These are phyloP conservation scores for Alternaria triticimaculans DNA, from an alignment of 2,329 filamentous ascomycete species.

Conservation along the genomic window DNA sequence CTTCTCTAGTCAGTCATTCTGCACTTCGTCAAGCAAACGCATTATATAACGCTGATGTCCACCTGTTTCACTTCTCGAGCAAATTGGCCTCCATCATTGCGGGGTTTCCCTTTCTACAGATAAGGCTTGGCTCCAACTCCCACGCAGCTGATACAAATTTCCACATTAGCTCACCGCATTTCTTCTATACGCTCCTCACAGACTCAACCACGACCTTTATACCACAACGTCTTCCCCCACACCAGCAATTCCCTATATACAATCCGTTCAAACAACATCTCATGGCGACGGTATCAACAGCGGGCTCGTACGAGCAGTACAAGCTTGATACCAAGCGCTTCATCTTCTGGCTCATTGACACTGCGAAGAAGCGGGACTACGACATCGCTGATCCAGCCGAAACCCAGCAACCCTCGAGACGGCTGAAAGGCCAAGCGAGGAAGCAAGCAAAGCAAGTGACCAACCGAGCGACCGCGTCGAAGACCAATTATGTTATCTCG, in stretches of 20 bases:
- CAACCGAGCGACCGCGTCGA: background rate
- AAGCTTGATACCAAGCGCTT: background rate
- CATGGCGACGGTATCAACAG: background rate
- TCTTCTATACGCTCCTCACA: background rate
- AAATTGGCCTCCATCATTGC: background rate
- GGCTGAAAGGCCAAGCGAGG: background rate
- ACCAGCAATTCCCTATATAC: background rate
- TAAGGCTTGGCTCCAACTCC: background rate
- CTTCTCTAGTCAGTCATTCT: background rate
- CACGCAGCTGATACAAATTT: background rate
- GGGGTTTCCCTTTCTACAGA: background rate
- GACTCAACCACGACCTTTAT: background rate
- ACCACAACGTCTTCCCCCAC: background rate
- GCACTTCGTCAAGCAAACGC: background rate
- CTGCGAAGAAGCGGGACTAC: background rate
- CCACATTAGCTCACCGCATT: background rate
- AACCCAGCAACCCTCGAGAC: background rate
- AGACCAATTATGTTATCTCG: background rate
- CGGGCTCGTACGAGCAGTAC: conserved; percentile 1
- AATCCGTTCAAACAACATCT: background rate
- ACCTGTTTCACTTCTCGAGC: background rate
- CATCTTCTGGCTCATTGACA: background rate
- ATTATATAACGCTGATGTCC: background rate
- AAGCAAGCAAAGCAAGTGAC: background rate
- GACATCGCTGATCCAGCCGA: background rate